Conservation (phyloP, 2,329 filamentous ascomycete species). For the Ophiognomonia clavigignenti-juglandacearum region DNA sequence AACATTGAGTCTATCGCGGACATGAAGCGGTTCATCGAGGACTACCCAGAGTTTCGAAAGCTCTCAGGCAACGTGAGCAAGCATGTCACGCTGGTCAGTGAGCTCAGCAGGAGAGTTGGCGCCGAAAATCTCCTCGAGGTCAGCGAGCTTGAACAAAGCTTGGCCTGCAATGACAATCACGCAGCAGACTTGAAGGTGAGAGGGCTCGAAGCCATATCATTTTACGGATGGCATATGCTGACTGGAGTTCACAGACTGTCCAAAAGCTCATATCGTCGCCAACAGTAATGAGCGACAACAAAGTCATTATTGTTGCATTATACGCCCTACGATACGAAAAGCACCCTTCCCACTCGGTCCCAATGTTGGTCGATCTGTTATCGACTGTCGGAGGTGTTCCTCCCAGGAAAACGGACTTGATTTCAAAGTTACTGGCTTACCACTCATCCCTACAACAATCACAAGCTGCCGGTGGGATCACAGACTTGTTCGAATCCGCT, state of each 20-base stretch:
- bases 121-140: slow-evolving; percentile 89
- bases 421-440: slow-evolving; percentile 78
- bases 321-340: slow-evolving; percentile 92
- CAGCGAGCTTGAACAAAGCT: slow-evolving; percentile 91
- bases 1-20: slow-evolving; percentile 96
- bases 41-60: slow-evolving; percentile 96
- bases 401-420: slow-evolving; percentile 68
- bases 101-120: slow-evolving; percentile 82
- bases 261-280: slow-evolving; percentile 83
- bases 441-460: slow-evolving; percentile 80
- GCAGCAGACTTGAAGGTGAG: slow-evolving; percentile 80
- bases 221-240: background rate
- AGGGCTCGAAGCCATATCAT: background rate
- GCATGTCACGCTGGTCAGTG: slow-evolving; percentile 92
- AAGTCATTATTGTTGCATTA: slow-evolving; percentile 85
- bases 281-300: slow-evolving; percentile 72
- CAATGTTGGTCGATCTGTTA: slow-evolving; percentile 82
- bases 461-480: slow-evolving; percentile 71
- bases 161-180: slow-evolving; percentile 97
- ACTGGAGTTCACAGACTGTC: slow-evolving; percentile 53
- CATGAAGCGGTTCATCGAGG: slow-evolving; percentile 99
- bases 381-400: slow-evolving; percentile 78
- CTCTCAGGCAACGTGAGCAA: slow-evolving; percentile 98
- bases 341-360: slow-evolving; percentile 75
- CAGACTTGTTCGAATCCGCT: slow-evolving; percentile 85